Base-by-base conservation (phyloP, 2,329 filamentous ascomycete species). In the Aciculosporium take region DNA sequence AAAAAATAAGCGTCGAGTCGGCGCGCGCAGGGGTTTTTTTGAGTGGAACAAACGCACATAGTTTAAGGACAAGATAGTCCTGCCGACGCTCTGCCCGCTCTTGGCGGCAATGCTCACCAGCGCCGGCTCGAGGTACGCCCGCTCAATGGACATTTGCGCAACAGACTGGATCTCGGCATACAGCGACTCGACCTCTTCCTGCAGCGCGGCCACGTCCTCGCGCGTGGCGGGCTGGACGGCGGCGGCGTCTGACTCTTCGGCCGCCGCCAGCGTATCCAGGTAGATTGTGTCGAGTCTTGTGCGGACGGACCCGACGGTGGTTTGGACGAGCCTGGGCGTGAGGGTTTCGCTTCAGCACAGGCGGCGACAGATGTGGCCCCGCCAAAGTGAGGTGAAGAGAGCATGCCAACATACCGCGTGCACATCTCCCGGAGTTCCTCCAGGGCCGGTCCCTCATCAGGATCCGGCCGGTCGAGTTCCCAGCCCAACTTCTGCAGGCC, bases 91-190 rank as follows among this genome's bases (percentile, higher is more conserved):
- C 29, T 66, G 60, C 1, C 64, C 62, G 38, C 64, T 66, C 42
- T 60, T 65, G 2, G 61, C 56, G 6, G 66, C 58, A 4, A 70
- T 54, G 0, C 64, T 59, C 42, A 61, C 59, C 5, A 74, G 58
- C 1, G 79, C 74, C 0, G 80, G 79, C 45, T 75, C 70, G 5
- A 81, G 64, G 48, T 79, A 71, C 52, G 82, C 76, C 49, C 81
- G 73, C 48, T 84, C 77, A 1, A 79, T 68, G 0, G 79, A 75
- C 74, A 85, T 84, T 46, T 81, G 74, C 6, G 79, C 73, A 2
- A 85, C 76, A 0, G 79, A 74, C 0, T 80, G 62, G 31, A 85
- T 77, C 53, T 85, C 81, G 0, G 76, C 65, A 49, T 81, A 79
- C 3, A 85, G 63, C 4, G 78, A 81, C 48, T 83, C 77, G 1